phyloP scores from a whole-genome alignment of 1,284 basidiomycete genomes.

The Pyrrhoderma noxium region DNA sequence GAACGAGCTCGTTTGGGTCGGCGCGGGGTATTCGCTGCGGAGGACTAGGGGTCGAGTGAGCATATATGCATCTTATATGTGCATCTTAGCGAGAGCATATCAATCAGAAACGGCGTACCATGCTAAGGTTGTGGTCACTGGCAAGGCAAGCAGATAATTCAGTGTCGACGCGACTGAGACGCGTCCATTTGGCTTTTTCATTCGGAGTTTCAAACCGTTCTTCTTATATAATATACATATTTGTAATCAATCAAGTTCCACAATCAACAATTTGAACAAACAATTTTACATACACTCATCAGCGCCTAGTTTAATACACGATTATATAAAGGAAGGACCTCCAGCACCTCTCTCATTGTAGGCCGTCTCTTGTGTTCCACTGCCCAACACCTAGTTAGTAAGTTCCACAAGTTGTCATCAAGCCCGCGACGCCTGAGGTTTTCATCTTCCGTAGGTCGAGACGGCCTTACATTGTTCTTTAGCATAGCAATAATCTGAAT shows the following conservation, averaged over 20 bases:
- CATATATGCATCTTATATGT: neutral
- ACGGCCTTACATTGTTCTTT: slow-evolving; percentile 34
- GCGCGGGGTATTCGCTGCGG: slow-evolving; percentile 21
- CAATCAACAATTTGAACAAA: too few relatives aligned
- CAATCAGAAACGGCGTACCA: neutral
- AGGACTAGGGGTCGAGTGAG: neutral
- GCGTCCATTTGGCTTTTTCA: slow-evolving; percentile 13
- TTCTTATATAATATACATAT: slow-evolving; percentile 1
- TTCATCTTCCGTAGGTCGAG: slow-evolving; percentile 31
- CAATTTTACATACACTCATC: too few relatives aligned
- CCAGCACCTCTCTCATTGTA: slow-evolving; percentile 26
- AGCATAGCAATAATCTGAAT: slow-evolving; percentile 40
- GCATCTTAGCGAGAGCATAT: slow-evolving; percentile 7
- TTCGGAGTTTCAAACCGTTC: slow-evolving; percentile 15
- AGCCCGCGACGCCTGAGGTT: slow-evolving; percentile 35
- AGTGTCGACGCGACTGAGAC: too few relatives aligned
- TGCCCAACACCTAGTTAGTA: slow-evolving; percentile 41
- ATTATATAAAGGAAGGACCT: neutral
- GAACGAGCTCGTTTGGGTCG: slow-evolving; percentile 59
- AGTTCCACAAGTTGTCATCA: slow-evolving; percentile 37
- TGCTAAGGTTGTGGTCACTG: too few relatives aligned
- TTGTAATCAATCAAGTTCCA: too few relatives aligned
- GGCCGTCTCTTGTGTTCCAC: slow-evolving; percentile 31
- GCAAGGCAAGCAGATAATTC: too few relatives aligned
- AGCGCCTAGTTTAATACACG: too few relatives aligned